phyloP scores from a whole-genome alignment of 768 basidiomycete species.

The Pholiota microspora region DNA sequence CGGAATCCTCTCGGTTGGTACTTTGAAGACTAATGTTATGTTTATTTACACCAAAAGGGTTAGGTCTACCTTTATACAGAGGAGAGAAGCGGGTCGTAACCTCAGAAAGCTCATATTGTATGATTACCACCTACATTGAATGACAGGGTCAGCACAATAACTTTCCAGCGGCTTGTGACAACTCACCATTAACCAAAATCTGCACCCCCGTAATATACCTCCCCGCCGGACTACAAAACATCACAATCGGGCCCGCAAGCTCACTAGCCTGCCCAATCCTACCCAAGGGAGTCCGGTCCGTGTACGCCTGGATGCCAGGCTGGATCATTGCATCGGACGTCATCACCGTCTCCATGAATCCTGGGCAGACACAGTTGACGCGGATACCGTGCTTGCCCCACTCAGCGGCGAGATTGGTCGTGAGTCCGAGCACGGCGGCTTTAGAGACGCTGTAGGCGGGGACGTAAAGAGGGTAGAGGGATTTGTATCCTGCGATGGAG shows the following conservation, averaged over 20 bases:
- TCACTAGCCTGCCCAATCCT: slow-evolving; percentile 42
- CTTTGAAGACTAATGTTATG: too few relatives aligned
- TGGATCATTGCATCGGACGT: slow-evolving; percentile 33
- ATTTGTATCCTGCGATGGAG: slow-evolving; percentile 40
- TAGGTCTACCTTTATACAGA: too few relatives aligned
- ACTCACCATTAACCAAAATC: slow-evolving; percentile 40
- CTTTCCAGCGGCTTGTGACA: not conserved
- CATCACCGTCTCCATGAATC: slow-evolving; percentile 42
- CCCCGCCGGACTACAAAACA: slow-evolving; percentile 41
- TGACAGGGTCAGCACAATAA: not conserved
- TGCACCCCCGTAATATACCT: slow-evolving; percentile 42
- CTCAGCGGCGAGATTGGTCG: slow-evolving; percentile 38
- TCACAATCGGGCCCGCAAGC: slow-evolving; percentile 34
- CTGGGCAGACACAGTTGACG: slow-evolving; percentile 42
- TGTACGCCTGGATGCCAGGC: slow-evolving; percentile 33
- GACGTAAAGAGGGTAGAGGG: slow-evolving; percentile 41
- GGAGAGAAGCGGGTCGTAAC: too few relatives aligned
- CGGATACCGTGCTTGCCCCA: slow-evolving; percentile 40
- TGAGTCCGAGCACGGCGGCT: slow-evolving; percentile 37
- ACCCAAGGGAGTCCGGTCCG: slow-evolving; percentile 38
- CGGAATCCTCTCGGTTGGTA: too few relatives aligned
- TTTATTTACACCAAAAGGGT: too few relatives aligned
- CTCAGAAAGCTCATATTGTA: not conserved
- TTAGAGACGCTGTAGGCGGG: slow-evolving; percentile 42
- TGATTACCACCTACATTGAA: not conserved